Percentiles rank a stretch among this genome's conserved stretches.
Evolutionary conservation across 2,329 filamentous ascomycete species (phyloP).

Genomic region (Plectosphaerella cucumerina): DNA sequence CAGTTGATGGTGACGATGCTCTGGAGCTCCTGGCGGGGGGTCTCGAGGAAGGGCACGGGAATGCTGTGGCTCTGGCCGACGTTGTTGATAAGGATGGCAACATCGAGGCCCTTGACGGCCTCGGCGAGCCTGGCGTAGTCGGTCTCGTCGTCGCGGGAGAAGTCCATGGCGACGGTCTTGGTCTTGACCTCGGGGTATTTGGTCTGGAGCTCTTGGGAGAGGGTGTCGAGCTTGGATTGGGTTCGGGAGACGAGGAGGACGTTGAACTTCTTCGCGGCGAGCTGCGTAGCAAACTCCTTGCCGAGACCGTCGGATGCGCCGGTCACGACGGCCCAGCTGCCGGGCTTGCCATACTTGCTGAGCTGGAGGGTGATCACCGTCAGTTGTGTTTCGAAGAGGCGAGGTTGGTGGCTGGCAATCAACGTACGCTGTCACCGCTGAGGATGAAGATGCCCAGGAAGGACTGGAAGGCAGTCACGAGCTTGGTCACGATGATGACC

Average conservation of each 20-base stretch:
- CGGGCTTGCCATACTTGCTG: constrained; percentile 82
- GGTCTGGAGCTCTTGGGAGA: constrained; percentile 70
- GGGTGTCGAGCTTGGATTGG: constrained; percentile 77
- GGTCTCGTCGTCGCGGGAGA: constrained; percentile 68
- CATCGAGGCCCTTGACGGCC: constrained; percentile 68
- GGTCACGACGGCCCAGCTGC: constrained; percentile 91
- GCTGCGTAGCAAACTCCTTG: constrained; percentile 90
- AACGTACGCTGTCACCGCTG: constrained; percentile 55
- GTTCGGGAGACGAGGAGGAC: constrained; percentile 93
- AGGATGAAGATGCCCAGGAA: constrained; percentile 67
- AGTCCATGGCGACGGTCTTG: constrained; percentile 88
- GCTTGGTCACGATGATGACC: constrained; percentile 51
- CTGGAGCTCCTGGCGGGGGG: constrained; percentile 72
- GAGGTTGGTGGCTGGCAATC: not conserved
- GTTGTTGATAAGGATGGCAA: constrained; percentile 92
- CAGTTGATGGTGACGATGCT: constrained; percentile 97
- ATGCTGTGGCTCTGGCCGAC: constrained; percentile 93
- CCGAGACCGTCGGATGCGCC: constrained; percentile 95
- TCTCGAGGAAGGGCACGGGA: constrained; percentile 82
- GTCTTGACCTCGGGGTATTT: constrained; percentile 65
- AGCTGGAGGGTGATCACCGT: constrained; percentile 49
- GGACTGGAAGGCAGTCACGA: constrained; percentile 56
- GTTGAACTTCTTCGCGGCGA: constrained; percentile 91
- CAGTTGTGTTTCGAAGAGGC: not conserved
- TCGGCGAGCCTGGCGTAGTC: constrained; percentile 75